Conservation (phyloP, 176 grass and related monocot species). For the Carex scoparia region DNA sequence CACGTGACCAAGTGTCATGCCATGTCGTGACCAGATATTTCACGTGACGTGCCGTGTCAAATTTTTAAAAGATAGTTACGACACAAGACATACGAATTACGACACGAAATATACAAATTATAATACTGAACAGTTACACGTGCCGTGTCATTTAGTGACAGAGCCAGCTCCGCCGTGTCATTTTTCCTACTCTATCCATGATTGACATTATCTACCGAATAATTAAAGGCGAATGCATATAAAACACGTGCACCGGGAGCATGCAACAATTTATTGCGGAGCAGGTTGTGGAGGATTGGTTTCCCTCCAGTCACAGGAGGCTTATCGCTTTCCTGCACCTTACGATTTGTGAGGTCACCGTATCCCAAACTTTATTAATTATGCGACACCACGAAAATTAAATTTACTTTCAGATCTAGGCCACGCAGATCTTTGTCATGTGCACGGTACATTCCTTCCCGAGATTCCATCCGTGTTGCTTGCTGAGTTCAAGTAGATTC, state of each 20-base stretch:
- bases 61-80: too few relatives aligned
- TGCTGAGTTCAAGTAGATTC: background rate
- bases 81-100: too few relatives aligned
- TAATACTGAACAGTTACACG: too few relatives aligned
- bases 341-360: conserved; percentile 15
- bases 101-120: too few relatives aligned
- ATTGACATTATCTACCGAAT: background rate
- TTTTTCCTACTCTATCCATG: too few relatives aligned
- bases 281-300: background rate
- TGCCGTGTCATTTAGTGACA: too few relatives aligned
- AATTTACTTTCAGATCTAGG: conserved; percentile 4
- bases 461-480: background rate
- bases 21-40: too few relatives aligned
- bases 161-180: too few relatives aligned
- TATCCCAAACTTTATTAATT: background rate
- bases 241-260: background rate
- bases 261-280: background rate
- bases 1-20: too few relatives aligned
- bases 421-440: background rate
- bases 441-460: background rate
- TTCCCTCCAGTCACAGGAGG: background rate
- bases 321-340: conserved; percentile 38
- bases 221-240: background rate
- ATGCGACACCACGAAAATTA: background rate
- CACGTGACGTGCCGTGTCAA: too few relatives aligned